Percentiles rank a stretch among this genome's conserved stretches.
Evolutionary conservation across 2,329 filamentous ascomycete genomes (phyloP).

Genomic region (Sporothrix luriei): DNA sequence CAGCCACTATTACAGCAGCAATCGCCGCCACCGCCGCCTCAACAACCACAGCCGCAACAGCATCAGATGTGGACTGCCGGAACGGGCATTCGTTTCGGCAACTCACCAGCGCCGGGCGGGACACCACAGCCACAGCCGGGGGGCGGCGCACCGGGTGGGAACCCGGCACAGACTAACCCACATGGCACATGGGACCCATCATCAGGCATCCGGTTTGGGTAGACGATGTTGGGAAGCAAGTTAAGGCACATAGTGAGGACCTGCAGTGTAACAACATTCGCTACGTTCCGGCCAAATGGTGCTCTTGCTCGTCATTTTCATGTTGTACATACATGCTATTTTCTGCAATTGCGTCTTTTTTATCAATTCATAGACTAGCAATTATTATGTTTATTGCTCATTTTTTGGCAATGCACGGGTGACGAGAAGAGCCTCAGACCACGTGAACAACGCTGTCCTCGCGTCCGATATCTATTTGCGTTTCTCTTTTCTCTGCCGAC

Average conservation of each 20-base stretch:
- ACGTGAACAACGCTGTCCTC: neutral
- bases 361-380: constrained; percentile 4
- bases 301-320: neutral
- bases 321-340: neutral
- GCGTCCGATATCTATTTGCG: neutral
- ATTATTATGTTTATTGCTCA: neutral
- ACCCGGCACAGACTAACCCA: neutral
- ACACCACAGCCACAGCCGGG: constrained; percentile 19
- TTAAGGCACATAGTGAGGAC: neutral
- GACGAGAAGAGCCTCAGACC: neutral
- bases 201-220: constrained; percentile 36
- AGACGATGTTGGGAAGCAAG: neutral
- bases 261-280: neutral
- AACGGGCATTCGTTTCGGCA: constrained; percentile 77
- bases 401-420: neutral
- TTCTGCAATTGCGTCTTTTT: neutral
- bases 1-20: constrained; percentile 3
- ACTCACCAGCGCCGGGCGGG: constrained; percentile 42
- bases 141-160: constrained; percentile 26
- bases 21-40: constrained; percentile 4
- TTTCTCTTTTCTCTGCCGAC: neutral
- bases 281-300: neutral
- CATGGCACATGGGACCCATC: constrained; percentile 34
- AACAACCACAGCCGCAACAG: constrained; percentile 30
- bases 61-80: constrained; percentile 72